Conservation (phyloP, 768 basidiomycete genomes). For the Rhodotorula paludigena region DNA sequence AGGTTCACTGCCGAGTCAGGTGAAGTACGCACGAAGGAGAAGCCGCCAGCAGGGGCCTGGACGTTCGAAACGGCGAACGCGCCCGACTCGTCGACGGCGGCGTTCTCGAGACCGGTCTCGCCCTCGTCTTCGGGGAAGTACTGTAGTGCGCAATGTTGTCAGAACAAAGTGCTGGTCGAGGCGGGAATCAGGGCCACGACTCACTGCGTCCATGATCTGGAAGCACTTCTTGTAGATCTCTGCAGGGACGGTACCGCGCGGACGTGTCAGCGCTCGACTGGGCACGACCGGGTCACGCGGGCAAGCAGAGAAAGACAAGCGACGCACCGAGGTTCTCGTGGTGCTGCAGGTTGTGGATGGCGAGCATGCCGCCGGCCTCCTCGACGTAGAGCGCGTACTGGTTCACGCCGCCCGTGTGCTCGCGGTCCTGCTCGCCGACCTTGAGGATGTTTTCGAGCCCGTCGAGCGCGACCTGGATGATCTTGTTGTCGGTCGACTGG, state of each 20-base stretch:
- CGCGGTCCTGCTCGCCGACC: conserved; percentile 92
- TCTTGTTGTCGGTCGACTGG: conserved; percentile 99
- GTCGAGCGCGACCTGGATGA: conserved; percentile 90
- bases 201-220: conserved; percentile 63
- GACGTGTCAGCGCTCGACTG: conserved; percentile 1
- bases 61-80: conserved; percentile 71
- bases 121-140: conserved; percentile 62
- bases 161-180: neutral
- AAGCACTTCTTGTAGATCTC: conserved; percentile 90
- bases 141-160: too few species aligned
- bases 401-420: conserved; percentile 72
- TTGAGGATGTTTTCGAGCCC: conserved; percentile 97
- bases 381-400: conserved; percentile 92
- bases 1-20: too few species aligned
- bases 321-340: conserved; percentile 79
- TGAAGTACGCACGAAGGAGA: conserved; percentile 64
- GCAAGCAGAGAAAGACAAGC: neutral
- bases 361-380: conserved; percentile 97
- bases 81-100: conserved; percentile 55
- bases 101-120: conserved; percentile 72
- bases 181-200: conserved; percentile 8
- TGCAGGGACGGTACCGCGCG: too few species aligned
- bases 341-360: conserved; percentile 97
- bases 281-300: too few species aligned
- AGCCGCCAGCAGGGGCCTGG: conserved; percentile 86